Base-by-base conservation (phyloP, 495 filamentous ascomycete genomes). In the Acidiella bohemica region DNA sequence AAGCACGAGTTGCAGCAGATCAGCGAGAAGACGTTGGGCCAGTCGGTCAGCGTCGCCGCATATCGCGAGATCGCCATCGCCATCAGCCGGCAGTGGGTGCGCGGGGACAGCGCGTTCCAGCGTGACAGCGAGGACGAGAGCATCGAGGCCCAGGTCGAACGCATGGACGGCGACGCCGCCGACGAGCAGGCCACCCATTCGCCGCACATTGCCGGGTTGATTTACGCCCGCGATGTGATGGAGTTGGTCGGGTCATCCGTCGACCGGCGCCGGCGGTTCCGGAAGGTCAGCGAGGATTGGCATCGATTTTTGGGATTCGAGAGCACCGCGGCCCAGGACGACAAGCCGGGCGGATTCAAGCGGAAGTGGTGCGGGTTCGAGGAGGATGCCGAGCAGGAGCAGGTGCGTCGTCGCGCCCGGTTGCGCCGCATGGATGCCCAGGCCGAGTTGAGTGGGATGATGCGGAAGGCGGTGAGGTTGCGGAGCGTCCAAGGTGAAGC, bases 281-380 rank as follows among this genome's bases (percentile, higher is more conserved):
- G 37, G 25, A 14, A 30, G 37, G 37, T 39, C 8, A 39, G 20
- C 13, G 19, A 29, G 20, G 37, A 39, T 39, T 39, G 37, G 37
- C 37, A 39, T 17, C 24, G 37, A 11, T 18, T 39, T n/a, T 39
- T 39, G 37, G 23, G 17, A 5, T 39, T 39, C 37, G 8, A 13
- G 23, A n/a, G n/a, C n/a, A n/a, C n/a, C n/a, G n/a, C n/a, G n/a
- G n/a, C n/a, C n/a, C n/a, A n/a, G n/a, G n/a, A n/a, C n/a, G n/a
- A n/a, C n/a, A n/a, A n/a, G n/a, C n/a, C n/a, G n/a, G n/a, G n/a
- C n/a, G n/a, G n/a, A n/a, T n/a, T n/a, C 30, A 33, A 14, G 30
- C 17, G 30, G 30, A 33, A 33, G 30, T 18, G 10, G 30, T 14
- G 6, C 9, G 30, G 30, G n/a, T n/a, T n/a, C n/a, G n/a, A n/a